phyloP scores from a whole-genome alignment of 768 basidiomycete species.

The Amanita exitialis region DNA sequence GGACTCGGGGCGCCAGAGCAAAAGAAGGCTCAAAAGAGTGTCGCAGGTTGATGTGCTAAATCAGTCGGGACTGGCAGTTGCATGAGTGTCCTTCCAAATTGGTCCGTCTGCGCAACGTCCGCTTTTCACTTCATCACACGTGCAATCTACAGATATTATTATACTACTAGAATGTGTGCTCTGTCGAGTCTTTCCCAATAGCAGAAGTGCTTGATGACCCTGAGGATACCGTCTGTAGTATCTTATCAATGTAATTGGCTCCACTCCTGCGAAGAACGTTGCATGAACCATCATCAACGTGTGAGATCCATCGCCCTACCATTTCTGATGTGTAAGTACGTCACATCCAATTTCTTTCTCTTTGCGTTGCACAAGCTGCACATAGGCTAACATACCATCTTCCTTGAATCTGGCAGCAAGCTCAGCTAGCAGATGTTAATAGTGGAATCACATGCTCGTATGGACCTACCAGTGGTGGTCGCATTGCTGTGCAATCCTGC shows the following conservation, averaged over 20 bases:
- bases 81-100: not conserved
- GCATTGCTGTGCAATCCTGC: slow-evolving; percentile 87
- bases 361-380: slow-evolving; percentile 77
- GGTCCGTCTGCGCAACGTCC: not conserved
- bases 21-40: not conserved
- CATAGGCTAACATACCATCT: slow-evolving; percentile 91
- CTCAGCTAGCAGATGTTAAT: slow-evolving; percentile 41
- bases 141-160: not conserved
- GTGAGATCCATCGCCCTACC: slow-evolving; percentile 32
- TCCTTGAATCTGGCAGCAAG: slow-evolving; percentile 71
- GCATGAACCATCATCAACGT: not conserved
- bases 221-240: slow-evolving; percentile 73
- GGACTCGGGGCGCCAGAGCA: not conserved
- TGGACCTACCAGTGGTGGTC: slow-evolving; percentile 52
- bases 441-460: not conserved
- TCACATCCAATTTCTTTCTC: slow-evolving; percentile 86
- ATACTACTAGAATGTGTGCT: slow-evolving; percentile 57
- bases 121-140: not conserved
- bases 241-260: slow-evolving; percentile 83
- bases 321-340: slow-evolving; percentile 91
- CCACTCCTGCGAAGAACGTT: slow-evolving; percentile 52
- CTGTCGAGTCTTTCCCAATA: slow-evolving; percentile 81
- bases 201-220: slow-evolving; percentile 85
- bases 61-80: not conserved
- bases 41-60: not conserved